Base-by-base conservation (phyloP, 1,284 basidiomycete species). In the Fomitopsis schrenkii region DNA sequence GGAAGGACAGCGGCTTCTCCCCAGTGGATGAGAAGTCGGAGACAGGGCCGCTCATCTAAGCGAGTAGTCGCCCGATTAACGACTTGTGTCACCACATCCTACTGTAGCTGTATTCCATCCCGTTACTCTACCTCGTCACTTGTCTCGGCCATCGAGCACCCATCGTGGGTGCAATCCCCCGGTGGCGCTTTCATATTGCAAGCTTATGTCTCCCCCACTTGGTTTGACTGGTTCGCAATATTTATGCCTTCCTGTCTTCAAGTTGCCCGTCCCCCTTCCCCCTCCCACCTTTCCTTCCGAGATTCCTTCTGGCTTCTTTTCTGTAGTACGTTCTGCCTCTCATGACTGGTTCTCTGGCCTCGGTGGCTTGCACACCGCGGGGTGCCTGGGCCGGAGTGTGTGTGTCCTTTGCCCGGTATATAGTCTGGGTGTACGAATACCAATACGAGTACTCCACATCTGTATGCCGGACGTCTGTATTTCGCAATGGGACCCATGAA, bases 1-100 rank as follows among this genome's bases (percentile, higher is more conserved):
- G 59, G 68, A 69, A 64, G 70, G 73, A 60, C 5, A 50, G 54
- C 57, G 40, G 33, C 19, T 56, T 38, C n/a, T 40, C 58, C 15
- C 26, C 57, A 36, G 44, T 41, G 22, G 60, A 61, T 28, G 62
- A 66, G 58, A 63, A 64, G 59, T 35, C 55, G 19, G 55, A 61
- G 48, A 38, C 50, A 28, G 58, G 50, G 46, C 55, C 56, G 48
- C 57, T 62, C 19, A 15, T 55, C 14, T 59, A 56, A 58, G 22
- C 26, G 59, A 55, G 48, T 36, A 45, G 26, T 7, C 33, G 26
- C 45, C 55, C 19, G 28, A 10, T 22, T 22, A 17, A 10, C 54
- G 19, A 22, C 52, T 22, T 41, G 40, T 54, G 19, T 30, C 40
- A 41, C 48, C 36, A 6, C 36, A 6, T 17, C 28, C 58, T 53